These are phyloP conservation scores for Hibiscus mutabilis DNA, from an alignment of 345 rosid species.

Conservation along the genomic window DNA sequence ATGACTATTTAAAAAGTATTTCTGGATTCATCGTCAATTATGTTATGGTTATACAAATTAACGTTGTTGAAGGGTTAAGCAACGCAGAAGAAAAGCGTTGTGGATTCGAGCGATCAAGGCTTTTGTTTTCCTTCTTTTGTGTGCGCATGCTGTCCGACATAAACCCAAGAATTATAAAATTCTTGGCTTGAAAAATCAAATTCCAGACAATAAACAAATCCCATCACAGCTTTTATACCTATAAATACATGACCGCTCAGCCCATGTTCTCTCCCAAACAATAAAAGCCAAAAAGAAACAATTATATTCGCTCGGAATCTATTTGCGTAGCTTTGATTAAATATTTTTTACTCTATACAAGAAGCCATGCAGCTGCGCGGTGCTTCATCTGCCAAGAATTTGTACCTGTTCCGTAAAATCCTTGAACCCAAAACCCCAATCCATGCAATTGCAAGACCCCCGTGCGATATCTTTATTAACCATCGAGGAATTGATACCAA, in stretches of 20 bases:
- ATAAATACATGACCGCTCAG: not conserved
- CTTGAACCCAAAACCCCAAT: conserved; percentile 4
- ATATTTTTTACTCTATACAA: not conserved
- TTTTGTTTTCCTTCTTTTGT: not conserved
- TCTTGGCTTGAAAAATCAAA: conserved; percentile 2
- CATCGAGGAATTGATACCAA: conserved; percentile 83
- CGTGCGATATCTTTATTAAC: conserved; percentile 71
- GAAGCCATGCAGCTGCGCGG: conserved; percentile 44
- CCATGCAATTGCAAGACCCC: conserved; percentile 5
- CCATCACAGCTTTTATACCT: not conserved
- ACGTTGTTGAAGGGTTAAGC: conserved; percentile 12
- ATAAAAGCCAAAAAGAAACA: not conserved
- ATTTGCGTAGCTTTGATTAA: not conserved
- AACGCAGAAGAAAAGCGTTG: not conserved
- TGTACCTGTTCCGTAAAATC: conserved; percentile 13
- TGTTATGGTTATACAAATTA: too few species aligned
- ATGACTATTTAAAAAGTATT: too few species aligned
- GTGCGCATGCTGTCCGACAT: not conserved
- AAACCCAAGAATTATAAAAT: not conserved
- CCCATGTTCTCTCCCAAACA: not conserved
- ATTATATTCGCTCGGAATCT: not conserved
- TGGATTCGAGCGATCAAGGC: conserved; percentile 2
- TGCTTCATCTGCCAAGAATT: conserved; percentile 22
- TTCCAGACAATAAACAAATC: not conserved
- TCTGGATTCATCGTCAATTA: too few species aligned